These are phyloP conservation scores for Phytophthora pisi DNA, from an alignment of 352 stramenopile genomes.

Conservation along the genomic window DNA sequence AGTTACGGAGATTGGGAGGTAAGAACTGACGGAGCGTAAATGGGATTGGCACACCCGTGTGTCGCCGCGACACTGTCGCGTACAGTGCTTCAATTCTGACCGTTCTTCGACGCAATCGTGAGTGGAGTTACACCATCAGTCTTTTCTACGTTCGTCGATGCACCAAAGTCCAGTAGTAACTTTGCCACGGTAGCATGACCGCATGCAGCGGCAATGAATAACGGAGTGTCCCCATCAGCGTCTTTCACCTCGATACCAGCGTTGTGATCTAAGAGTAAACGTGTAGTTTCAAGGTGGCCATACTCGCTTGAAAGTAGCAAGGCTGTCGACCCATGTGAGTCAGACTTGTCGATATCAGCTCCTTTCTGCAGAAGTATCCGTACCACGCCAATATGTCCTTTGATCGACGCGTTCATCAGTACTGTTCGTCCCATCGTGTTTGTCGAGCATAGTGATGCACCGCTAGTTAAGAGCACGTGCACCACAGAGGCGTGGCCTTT, in stretches of 20 bases:
- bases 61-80: too few species aligned
- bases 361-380: background rate
- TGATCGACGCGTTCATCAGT: background rate
- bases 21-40: background rate
- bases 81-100: background rate
- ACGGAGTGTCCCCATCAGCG: background rate
- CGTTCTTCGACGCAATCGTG: too few species aligned
- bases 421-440: background rate
- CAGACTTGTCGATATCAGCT: background rate
- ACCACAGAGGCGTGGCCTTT: background rate
- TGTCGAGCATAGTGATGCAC: background rate
- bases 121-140: too few species aligned
- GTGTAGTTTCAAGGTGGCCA: background rate
- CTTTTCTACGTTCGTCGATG: background rate
- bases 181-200: background rate
- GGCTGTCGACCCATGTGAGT: background rate
- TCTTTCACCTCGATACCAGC: background rate
- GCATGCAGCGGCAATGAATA: background rate
- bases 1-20: background rate
- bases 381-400: background rate
- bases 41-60: background rate
- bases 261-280: background rate
- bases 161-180: background rate
- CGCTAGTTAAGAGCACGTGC: constrained; percentile 1
- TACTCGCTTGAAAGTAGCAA: background rate